Percentiles rank a stretch among this genome's conserved stretches.
phyloP scores from a whole-genome alignment of 352 stramenopile species.

The Phytopythium vexans region DNA sequence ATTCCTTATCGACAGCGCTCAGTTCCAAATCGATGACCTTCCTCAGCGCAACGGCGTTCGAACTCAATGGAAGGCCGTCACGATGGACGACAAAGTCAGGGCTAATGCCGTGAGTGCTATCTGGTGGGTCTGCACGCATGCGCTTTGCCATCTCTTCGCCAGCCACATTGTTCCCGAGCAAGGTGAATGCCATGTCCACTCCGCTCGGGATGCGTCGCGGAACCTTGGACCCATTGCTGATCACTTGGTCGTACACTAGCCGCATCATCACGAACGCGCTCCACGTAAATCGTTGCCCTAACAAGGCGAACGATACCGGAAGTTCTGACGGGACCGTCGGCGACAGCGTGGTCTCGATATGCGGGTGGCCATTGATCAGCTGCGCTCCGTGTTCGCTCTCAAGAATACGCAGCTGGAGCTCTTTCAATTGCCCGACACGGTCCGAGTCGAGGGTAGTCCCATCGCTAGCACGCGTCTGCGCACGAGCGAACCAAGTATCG shows the following conservation, averaged over 20 bases:
- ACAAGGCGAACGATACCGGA: conserved; percentile 11
- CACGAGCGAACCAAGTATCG: background rate
- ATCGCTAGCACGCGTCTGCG: background rate
- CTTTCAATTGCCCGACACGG: background rate
- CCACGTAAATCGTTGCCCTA: conserved; percentile 21
- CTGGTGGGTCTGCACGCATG: conserved; percentile 2
- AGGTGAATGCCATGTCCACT: conserved; percentile 16
- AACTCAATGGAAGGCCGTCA: conserved; percentile 14
- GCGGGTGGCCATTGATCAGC: conserved; percentile 12
- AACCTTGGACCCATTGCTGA: conserved; percentile 9
- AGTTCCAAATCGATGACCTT: conserved; percentile 16
- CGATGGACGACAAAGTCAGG: conserved; percentile 6
- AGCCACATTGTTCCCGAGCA: conserved; percentile 18
- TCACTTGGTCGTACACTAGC: conserved; percentile 19
- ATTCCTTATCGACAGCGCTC: background rate
- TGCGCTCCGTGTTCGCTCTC: conserved; percentile 9
- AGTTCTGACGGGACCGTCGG: conserved; percentile 3
- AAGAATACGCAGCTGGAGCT: conserved; percentile 10
- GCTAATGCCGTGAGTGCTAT: background rate
- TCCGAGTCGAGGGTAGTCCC: background rate
- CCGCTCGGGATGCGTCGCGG: conserved; percentile 17
- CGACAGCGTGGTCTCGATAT: background rate
- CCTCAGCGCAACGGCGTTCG: conserved; percentile 18
- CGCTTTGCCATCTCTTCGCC: conserved; percentile 7
- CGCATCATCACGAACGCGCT: conserved; percentile 22